Conservation (phyloP, 352 stramenopile genomes). For the Globisporangium mamillatum region DNA sequence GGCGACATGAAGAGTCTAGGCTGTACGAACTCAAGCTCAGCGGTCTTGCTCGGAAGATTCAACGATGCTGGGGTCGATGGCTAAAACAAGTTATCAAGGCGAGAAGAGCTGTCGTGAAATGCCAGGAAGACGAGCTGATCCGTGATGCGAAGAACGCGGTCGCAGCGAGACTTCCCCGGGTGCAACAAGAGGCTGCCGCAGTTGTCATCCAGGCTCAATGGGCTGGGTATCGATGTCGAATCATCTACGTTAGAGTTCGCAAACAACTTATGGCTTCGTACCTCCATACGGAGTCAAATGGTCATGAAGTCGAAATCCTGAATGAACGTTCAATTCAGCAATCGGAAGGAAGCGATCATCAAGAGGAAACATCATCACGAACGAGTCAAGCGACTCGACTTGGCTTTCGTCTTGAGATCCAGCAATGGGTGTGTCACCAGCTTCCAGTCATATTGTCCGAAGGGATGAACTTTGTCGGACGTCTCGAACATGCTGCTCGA, state of each 20-base stretch:
- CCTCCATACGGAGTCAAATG: not conserved
- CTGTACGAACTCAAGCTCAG: constrained; percentile 13
- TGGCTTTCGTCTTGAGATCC: constrained; percentile 19
- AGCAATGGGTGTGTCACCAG: constrained; percentile 35
- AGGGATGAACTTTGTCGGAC: constrained; percentile 26
- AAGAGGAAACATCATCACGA: not conserved
- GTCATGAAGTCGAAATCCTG: not conserved
- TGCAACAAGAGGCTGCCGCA: constrained; percentile 13
- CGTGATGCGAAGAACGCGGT: constrained; percentile 22
- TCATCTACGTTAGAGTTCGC: constrained; percentile 11
- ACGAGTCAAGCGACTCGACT: constrained; percentile 1
- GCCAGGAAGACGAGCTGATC: constrained; percentile 32
- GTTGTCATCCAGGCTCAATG: constrained; percentile 13
- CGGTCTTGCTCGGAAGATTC: constrained; percentile 15
- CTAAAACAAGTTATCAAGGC: constrained; percentile 19
- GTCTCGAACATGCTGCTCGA: constrained; percentile 23
- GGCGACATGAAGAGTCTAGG: constrained; percentile 1
- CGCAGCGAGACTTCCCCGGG: not conserved
- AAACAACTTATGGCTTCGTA: not conserved
- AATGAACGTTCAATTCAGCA: not conserved
- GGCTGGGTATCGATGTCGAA: constrained; percentile 11
- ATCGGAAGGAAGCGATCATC: not conserved
- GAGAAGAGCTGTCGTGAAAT: constrained; percentile 32
- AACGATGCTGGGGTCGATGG: constrained; percentile 33
- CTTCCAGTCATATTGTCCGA: constrained; percentile 35